Evolutionary conservation across 768 basidiomycete species (phyloP), one percentile per base, ranked within the genome.

Genomic region (Leccinum broughii): DNA sequence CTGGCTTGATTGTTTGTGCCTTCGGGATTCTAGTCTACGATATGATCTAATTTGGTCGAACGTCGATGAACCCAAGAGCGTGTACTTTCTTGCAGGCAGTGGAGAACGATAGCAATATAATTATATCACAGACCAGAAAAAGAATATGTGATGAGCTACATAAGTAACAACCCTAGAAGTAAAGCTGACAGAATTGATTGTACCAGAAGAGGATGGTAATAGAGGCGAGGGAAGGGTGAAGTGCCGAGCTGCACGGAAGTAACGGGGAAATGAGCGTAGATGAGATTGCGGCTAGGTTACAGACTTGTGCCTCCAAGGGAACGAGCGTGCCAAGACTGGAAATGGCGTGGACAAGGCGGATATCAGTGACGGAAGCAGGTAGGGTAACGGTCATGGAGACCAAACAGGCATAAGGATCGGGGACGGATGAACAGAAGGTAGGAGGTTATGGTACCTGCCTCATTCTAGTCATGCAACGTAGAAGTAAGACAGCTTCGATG

Each of bases 21-120:
- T 98, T 98, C 69, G 88, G 83, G 2, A 81, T 96, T 35, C 77
- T 98, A 56, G 85, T 82, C 30, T 85, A 85, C 61, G 92, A 92
- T 65, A 86, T 90, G 83, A 75, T 82, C 58, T 76, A 75, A 70
- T 51, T 52, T 24, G 48, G 14, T 26, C 34, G 26, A 30, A 54
- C 13, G 39, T 30, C 15, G 41, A 35, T 37, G 8, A n/a, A n/a
- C 20, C 44, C 51, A 34, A 8, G 6, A n/a, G 26, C 24, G 15
- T 39, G 61, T 51, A 55, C 17, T 30, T 46, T 20, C 52, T 35
- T 55, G 34, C 48, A 52, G 30, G 50, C 46, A 49, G 46, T 55
- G 54, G 54, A 26, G 46, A 60, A 66, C 63, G 66, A 68, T 62
- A 75, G 68, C 68, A 74, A 66, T 71, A 71, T 71, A 72, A 74